Conservation (phyloP, 169 alveolate species). For the Eimeria falciformis region DNA sequence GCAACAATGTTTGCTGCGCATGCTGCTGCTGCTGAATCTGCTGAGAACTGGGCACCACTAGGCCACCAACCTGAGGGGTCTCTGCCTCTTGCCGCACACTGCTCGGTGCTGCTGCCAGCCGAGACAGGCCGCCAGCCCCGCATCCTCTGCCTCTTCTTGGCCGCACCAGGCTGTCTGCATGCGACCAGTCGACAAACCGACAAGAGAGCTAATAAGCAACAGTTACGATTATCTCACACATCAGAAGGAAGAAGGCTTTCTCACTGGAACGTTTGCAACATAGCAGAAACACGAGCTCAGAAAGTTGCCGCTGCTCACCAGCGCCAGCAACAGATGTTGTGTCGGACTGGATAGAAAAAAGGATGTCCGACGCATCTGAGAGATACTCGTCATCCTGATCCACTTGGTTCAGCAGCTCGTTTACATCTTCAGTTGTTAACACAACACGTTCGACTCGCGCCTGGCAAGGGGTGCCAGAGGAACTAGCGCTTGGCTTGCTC, state of each 20-base stretch:
- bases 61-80: conserved; percentile 15
- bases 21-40: conserved; percentile 48
- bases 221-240: not conserved
- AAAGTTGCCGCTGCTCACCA: not conserved
- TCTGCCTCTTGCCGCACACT: conserved; percentile 32
- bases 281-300: not conserved
- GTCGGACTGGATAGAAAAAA: conserved; percentile 57
- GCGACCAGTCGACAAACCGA: not conserved
- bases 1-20: conserved; percentile 27
- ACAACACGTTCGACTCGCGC: conserved; percentile 60
- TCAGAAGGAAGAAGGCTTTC: not conserved
- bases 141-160: conserved; percentile 47
- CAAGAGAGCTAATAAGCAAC: not conserved
- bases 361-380: conserved; percentile 64
- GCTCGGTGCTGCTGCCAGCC: not conserved
- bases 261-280: not conserved
- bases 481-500: not conserved
- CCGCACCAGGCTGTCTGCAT: conserved; percentile 29
- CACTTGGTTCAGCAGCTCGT: conserved; percentile 25
- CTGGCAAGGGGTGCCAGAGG: not conserved
- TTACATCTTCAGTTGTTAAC: conserved; percentile 33
- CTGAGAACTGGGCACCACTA: conserved; percentile 28
- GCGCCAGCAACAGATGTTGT: conserved; percentile 32
- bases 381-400: conserved; percentile 50
- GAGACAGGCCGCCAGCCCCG: conserved; percentile 49